These are phyloP conservation scores for Tolypocladium tropicale DNA, from an alignment of 2,329 filamentous ascomycete species.

Conservation along the genomic window DNA sequence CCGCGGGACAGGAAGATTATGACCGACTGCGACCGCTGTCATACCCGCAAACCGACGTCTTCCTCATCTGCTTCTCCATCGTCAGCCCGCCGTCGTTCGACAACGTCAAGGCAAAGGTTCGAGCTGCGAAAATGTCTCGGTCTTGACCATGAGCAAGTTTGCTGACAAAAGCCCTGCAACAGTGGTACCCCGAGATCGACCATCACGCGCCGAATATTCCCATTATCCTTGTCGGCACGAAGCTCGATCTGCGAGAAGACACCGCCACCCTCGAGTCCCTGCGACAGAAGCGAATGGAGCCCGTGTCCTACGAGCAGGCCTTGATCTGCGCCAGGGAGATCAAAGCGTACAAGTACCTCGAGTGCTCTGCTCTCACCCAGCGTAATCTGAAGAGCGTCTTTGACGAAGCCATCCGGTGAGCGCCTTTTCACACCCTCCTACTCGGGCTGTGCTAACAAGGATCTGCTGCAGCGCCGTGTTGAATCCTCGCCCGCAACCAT, in stretches of 20 bases:
- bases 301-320: slow-evolving; percentile 80
- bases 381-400: slow-evolving; percentile 97
- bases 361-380: slow-evolving; percentile 95
- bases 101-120: slow-evolving; percentile 96
- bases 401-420: slow-evolving; percentile 91
- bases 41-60: slow-evolving; percentile 97
- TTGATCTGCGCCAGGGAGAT: slow-evolving; percentile 87
- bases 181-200: slow-evolving; percentile 98
- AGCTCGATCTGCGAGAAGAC: slow-evolving; percentile 91
- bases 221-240: slow-evolving; percentile 94
- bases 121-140: slow-evolving; percentile 8
- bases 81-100: slow-evolving; percentile 96
- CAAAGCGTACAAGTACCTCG: slow-evolving; percentile 90
- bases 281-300: slow-evolving; percentile 87
- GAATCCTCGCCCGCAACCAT: slow-evolving; percentile 50
- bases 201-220: slow-evolving; percentile 93
- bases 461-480: slow-evolving; percentile 50
- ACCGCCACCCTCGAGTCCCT: slow-evolving; percentile 70
- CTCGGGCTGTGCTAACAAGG: neutral
- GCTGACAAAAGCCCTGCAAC: slow-evolving; percentile 3
- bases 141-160: slow-evolving; percentile 3
- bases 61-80: slow-evolving; percentile 97
- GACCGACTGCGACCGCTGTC: slow-evolving; percentile 89
- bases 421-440: neutral
- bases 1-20: slow-evolving; percentile 96